Conservation (phyloP, 768 basidiomycete species). For the Pleurotus tuber-regium region DNA sequence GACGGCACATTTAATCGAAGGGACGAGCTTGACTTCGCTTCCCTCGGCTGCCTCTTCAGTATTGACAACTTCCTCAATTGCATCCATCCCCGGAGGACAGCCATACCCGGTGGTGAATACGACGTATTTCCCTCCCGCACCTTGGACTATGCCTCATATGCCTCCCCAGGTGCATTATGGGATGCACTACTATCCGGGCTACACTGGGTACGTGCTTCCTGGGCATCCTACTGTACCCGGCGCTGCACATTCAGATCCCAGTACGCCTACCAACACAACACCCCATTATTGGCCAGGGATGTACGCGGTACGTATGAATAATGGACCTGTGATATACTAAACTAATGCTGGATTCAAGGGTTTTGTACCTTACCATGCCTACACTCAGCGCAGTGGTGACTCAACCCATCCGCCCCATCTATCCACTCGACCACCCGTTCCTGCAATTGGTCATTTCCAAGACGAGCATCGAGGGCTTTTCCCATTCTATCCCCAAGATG, state of each 20-base stretch:
- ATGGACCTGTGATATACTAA: not conserved
- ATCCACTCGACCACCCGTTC: not conserved
- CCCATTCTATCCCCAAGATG: slow-evolving; percentile 1
- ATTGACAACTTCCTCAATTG: not conserved
- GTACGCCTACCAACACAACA: not conserved
- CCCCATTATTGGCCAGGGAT: slow-evolving; percentile 4
- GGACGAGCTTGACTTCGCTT: not conserved
- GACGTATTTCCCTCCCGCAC: not conserved
- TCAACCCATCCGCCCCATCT: not conserved
- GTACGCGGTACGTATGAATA: not conserved
- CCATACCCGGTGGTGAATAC: not conserved
- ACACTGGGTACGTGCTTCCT: not conserved
- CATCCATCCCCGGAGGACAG: not conserved
- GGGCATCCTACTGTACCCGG: not conserved
- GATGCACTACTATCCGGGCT: not conserved
- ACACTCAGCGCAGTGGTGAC: not conserved
- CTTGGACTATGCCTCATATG: not conserved
- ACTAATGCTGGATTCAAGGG: not conserved
- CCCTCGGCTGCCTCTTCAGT: not conserved
- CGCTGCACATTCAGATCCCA: not conserved
- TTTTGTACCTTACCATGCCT: not conserved
- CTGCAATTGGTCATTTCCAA: slow-evolving; percentile 2
- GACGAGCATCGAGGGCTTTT: slow-evolving; percentile 4
- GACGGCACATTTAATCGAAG: no score
- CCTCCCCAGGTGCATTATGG: not conserved